A percentile compares a stretch with the other conserved stretches of the same genome.
These are phyloP conservation scores for Quercus glauca DNA, from an alignment of 306 rosid species.

Conservation along the genomic window DNA sequence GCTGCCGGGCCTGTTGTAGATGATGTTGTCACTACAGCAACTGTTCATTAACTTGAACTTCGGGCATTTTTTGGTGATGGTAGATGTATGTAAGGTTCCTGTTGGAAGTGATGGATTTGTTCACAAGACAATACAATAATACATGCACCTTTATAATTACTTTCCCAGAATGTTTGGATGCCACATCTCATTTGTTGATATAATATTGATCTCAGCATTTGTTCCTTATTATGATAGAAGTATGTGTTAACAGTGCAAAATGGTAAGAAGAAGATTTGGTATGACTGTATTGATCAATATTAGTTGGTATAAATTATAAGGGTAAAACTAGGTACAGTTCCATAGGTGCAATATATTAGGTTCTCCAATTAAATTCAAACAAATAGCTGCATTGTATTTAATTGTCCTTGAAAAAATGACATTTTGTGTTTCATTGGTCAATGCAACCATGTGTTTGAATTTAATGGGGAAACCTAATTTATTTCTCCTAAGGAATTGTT, in stretches of 20 bases:
- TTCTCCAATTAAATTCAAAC: no score
- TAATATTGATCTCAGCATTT: background rate
- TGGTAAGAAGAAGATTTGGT: background rate
- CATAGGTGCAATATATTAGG: no score
- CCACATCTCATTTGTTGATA: background rate
- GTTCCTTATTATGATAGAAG: background rate
- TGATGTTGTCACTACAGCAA: background rate
- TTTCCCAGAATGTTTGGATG: background rate
- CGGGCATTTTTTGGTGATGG: background rate
- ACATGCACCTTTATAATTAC: background rate
- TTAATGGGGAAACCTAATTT: no score
- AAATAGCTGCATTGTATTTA: no score
- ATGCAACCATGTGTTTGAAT: no score
- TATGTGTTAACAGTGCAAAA: background rate
- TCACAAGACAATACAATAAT: background rate
- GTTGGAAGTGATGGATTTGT: background rate
- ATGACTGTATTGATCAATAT: background rate
- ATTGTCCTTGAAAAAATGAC: no score
- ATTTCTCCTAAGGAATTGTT: no score
- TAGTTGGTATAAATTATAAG: background rate
- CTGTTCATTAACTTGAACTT: background rate
- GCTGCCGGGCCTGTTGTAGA: background rate
- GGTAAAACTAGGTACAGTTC: no score
- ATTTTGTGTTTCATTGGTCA: no score
- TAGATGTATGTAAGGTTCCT: background rate